phyloP scores from a whole-genome alignment of 805 yeast genomes.

The Cyberlindnera veronae region DNA sequence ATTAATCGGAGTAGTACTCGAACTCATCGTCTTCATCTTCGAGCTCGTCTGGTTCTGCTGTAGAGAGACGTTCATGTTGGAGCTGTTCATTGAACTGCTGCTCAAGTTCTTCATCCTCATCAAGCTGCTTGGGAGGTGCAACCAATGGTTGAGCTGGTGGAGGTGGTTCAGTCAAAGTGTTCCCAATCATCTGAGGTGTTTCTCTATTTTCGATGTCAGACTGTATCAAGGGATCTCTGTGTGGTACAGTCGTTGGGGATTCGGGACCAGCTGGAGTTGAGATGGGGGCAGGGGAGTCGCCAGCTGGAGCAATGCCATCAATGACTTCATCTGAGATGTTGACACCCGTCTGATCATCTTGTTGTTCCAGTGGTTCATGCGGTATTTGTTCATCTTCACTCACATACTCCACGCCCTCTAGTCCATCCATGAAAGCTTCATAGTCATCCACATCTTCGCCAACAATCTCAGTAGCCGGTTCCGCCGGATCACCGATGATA shows the following conservation, averaged over 20 bases:
- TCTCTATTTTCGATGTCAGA: too few species aligned
- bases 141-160: neutral
- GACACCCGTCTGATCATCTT: too few species aligned
- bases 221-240: too few species aligned
- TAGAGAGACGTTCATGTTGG: conserved; percentile 7
- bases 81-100: conserved; percentile 13
- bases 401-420: conserved; percentile 15
- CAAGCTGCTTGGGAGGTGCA: conserved; percentile 5
- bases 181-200: too few species aligned
- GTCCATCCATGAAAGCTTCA: conserved; percentile 23
- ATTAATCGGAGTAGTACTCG: conserved; percentile 34
- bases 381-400: conserved; percentile 32
- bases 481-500: too few species aligned
- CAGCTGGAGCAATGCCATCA: too few species aligned
- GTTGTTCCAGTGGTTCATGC: too few species aligned
- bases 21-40: conserved; percentile 39
- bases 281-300: too few species aligned
- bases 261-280: too few species aligned
- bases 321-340: too few species aligned
- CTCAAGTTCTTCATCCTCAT: conserved; percentile 21
- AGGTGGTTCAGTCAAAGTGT: neutral
- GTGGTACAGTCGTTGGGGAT: too few species aligned
- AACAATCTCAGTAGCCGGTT: too few species aligned
- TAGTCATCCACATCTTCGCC: conserved; percentile 22
- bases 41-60: conserved; percentile 1